These are phyloP conservation scores for Porcisia deanei DNA, from an alignment of 208 protist genomes.

Conservation along the genomic window DNA sequence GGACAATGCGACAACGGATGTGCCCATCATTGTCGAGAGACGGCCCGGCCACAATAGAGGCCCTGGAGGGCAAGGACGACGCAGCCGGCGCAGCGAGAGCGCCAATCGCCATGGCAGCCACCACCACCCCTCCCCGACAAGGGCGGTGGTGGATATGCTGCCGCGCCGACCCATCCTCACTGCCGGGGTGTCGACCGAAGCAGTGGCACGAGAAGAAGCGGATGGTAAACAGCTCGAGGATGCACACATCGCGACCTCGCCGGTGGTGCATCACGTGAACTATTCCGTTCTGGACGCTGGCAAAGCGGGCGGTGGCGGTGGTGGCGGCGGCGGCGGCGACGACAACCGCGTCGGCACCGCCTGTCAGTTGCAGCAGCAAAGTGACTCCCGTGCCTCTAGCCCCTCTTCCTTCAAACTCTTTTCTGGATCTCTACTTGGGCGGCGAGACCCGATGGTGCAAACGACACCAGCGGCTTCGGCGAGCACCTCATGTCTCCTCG, in stretches of 20 bases:
- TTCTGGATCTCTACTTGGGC: background rate
- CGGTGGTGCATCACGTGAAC: conserved; percentile 25
- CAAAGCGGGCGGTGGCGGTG: background rate
- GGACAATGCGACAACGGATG: background rate
- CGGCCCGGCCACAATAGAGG: background rate
- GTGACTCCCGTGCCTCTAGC: conserved; percentile 2
- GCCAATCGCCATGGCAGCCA: background rate
- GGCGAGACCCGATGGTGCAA: background rate
- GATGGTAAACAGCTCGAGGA: background rate
- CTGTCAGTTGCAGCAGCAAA: background rate
- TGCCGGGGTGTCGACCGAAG: background rate
- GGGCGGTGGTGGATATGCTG: background rate
- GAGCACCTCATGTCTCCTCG: conserved; percentile 20
- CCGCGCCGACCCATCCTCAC: background rate
- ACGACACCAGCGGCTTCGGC: background rate
- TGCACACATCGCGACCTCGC: background rate
- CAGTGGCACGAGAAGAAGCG: background rate
- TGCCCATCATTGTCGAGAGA: conserved; percentile 16
- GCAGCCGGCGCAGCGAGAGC: background rate
- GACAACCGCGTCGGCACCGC: background rate
- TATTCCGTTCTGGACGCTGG: conserved; percentile 9
- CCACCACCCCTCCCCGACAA: background rate
- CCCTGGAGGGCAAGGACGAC: background rate
- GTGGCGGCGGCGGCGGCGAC: no score
- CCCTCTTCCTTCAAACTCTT: background rate